Conservation (phyloP, 495 filamentous ascomycete genomes). For the Aspergillus nanangensis region DNA sequence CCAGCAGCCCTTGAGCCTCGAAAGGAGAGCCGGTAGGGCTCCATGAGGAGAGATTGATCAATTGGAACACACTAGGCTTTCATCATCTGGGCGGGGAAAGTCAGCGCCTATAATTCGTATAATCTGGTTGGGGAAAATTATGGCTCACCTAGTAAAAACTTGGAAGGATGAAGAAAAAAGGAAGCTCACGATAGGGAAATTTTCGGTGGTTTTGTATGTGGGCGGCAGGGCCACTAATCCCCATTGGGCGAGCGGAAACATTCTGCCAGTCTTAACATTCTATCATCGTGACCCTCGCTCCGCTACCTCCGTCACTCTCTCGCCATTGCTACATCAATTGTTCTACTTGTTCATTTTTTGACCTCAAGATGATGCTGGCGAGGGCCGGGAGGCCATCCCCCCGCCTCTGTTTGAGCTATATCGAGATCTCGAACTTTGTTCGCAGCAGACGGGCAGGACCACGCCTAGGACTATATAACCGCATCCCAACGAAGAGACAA, state of each 20-base stretch:
- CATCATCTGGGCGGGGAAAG: constrained; percentile 72
- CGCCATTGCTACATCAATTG: constrained; percentile 9
- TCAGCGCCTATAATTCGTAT: constrained; percentile 34
- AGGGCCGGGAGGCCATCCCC: constrained; percentile 17
- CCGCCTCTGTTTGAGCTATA: constrained; percentile 31
- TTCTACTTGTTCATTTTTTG: neutral
- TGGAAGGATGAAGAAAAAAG: constrained; percentile 89
- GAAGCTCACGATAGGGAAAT: constrained; percentile 29
- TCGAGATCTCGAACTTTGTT: constrained; percentile 37
- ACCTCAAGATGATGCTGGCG: constrained; percentile 16
- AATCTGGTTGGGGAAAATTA: constrained; percentile 4
- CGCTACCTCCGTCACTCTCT: constrained; percentile 2
- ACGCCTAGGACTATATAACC: constrained; percentile 10
- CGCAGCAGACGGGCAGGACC: constrained; percentile 16
- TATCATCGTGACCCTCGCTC: neutral
- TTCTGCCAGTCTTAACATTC: constrained; percentile 15
- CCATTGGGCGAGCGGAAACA: constrained; percentile 18
- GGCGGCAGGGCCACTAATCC: constrained; percentile 22
- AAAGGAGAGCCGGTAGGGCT: constrained; percentile 79
- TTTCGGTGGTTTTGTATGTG: constrained; percentile 18
- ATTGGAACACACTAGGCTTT: constrained; percentile 94
- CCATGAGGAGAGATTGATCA: constrained; percentile 70
- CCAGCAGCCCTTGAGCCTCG: constrained; percentile 87
- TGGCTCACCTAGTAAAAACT: constrained; percentile 88
- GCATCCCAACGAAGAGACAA: constrained; percentile 9